phyloP scores from a whole-genome alignment of 257 asterid genomes.

The Euphrasia confusa region DNA sequence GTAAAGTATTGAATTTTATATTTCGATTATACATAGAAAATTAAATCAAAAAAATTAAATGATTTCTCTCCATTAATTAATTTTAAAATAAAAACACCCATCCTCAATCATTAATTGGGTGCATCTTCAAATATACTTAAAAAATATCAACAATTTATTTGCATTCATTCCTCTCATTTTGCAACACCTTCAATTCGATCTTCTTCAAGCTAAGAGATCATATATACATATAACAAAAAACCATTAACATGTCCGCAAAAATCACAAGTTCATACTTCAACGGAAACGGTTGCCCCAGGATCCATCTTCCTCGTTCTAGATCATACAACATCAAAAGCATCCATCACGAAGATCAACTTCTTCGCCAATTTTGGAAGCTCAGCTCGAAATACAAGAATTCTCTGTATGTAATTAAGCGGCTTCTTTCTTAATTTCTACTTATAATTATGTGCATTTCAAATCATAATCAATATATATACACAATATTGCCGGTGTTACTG shows the following conservation, averaged over 20 bases:
- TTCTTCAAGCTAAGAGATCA: neutral
- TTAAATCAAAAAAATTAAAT: too few relatives aligned
- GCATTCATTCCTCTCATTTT: neutral
- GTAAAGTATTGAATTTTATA: too few relatives aligned
- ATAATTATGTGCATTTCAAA: neutral
- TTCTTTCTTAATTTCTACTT: neutral
- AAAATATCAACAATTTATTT: neutral
- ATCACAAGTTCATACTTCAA: slow-evolving; percentile 26
- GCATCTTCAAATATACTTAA: neutral
- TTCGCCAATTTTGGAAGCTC: slow-evolving; percentile 18
- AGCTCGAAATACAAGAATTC: slow-evolving; percentile 19
- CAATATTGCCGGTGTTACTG: neutral
- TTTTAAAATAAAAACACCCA: neutral
- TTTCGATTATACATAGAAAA: too few relatives aligned
- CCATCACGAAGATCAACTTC: slow-evolving; percentile 21
- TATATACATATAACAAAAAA: neutral
- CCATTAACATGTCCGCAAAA: slow-evolving; percentile 24
- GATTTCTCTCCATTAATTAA: too few relatives aligned
- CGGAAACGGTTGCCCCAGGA: slow-evolving; percentile 14
- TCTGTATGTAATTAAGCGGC: slow-evolving; percentile 15
- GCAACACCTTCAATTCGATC: neutral
- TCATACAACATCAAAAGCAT: slow-evolving; percentile 12
- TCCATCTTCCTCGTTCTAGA: slow-evolving; percentile 1
- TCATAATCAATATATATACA: neutral
- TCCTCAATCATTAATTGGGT: neutral